A percentile compares a stretch with the other conserved stretches of the same genome.
These are phyloP conservation scores for Dendryphion nanum DNA, from an alignment of 2,329 filamentous ascomycete species.

Conservation along the genomic window DNA sequence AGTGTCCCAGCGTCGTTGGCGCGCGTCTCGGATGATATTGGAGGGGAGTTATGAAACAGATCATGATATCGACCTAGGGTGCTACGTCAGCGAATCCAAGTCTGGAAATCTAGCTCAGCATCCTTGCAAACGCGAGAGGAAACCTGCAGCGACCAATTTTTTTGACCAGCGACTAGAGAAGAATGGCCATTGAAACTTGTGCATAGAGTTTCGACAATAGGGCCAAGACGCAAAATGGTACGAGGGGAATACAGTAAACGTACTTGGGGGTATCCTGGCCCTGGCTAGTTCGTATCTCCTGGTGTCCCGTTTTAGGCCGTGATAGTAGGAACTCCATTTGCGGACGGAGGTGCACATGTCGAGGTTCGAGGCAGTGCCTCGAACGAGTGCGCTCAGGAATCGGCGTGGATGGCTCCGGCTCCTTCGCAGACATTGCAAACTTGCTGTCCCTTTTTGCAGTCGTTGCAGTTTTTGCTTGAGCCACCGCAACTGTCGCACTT, in stretches of 20 bases:
- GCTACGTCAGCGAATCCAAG: no score
- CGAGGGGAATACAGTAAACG: neutral
- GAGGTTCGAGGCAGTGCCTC: neutral
- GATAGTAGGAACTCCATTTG: neutral
- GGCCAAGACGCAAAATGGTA: neutral
- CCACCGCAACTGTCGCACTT: constrained; percentile 4
- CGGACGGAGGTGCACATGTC: no score
- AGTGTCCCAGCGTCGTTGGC: neutral
- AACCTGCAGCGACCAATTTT: no score
- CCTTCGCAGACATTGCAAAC: constrained; percentile 2
- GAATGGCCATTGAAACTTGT: neutral
- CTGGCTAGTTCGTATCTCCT: constrained; percentile 1
- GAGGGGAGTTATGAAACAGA: no score
- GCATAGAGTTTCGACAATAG: neutral
- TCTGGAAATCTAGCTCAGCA: no score
- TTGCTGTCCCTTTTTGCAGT: constrained; percentile 2
- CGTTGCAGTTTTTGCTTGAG: neutral
- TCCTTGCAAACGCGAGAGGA: no score
- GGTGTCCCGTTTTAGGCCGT: neutral
- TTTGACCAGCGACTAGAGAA: no score
- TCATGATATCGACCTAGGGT: neutral
- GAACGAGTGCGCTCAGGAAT: neutral
- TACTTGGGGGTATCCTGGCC: neutral
- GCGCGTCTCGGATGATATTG: neutral
- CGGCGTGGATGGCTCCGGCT: constrained; percentile 1